Evolutionary conservation across 2,329 filamentous ascomycete genomes (phyloP).

Genomic region (Thermothelomyces thermophilus): DNA sequence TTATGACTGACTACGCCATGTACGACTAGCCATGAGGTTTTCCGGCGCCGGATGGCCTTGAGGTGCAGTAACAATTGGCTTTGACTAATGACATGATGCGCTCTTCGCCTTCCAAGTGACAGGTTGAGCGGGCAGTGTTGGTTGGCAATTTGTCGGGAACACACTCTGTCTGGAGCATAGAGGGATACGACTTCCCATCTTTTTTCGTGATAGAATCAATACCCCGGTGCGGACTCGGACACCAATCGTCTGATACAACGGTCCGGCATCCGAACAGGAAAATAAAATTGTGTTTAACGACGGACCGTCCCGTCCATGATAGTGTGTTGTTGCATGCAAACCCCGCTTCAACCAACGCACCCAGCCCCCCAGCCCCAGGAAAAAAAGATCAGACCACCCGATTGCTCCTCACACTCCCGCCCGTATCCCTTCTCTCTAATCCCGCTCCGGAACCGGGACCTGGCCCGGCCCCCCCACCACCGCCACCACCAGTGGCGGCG

Average conservation of each 20-base stretch:
- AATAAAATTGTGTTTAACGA: neutral
- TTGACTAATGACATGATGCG: conserved; percentile 11
- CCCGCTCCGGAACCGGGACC: neutral
- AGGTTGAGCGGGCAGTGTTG: neutral
- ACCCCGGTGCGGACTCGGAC: conserved; percentile 7
- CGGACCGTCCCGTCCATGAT: too few species aligned
- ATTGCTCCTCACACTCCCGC: conserved; percentile 16
- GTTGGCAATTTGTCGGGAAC: neutral
- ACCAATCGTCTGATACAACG: neutral
- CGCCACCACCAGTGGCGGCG: neutral
- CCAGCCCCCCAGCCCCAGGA: too few species aligned
- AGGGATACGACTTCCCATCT: neutral
- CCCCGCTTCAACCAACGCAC: too few species aligned
- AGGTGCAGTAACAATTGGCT: conserved; percentile 8
- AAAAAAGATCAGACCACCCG: conserved; percentile 7
- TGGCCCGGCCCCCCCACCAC: neutral
- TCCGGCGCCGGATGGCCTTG: neutral
- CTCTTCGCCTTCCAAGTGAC: neutral
- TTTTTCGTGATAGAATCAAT: conserved; percentile 6
- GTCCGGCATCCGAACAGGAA: neutral
- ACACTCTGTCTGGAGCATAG: neutral
- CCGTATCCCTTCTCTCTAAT: conserved; percentile 20
- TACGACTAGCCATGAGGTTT: conserved; percentile 7
- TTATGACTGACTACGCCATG: conserved; percentile 13
- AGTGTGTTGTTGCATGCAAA: too few species aligned